These are phyloP conservation scores for Malbranchea zuffiana DNA, from an alignment of 2,329 filamentous ascomycete species.

Conservation along the genomic window DNA sequence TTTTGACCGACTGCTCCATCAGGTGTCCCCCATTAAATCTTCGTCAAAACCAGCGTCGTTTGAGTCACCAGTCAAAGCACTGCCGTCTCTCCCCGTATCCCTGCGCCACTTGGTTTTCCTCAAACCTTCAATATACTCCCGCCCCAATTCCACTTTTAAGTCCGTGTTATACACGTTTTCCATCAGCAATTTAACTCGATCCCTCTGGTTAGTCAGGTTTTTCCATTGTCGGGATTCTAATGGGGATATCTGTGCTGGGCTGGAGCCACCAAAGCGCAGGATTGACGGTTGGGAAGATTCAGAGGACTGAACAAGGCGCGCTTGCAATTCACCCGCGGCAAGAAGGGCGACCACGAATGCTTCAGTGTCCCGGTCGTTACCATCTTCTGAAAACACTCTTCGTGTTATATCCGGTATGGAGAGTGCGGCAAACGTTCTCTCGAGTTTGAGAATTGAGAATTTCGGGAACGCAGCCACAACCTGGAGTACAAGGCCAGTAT, in stretches of 20 bases:
- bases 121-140: slow-evolving; percentile 47
- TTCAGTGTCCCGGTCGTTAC: slow-evolving; percentile 22
- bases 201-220: slow-evolving; percentile 38
- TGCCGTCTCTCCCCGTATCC: slow-evolving; percentile 16
- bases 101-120: slow-evolving; percentile 37
- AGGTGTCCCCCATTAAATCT: slow-evolving; percentile 29
- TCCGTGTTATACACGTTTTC: slow-evolving; percentile 45
- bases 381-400: slow-evolving; percentile 22
- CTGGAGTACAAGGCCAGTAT: slow-evolving; percentile 57
- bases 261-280: slow-evolving; percentile 41
- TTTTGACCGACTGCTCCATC: no score
- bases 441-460: slow-evolving; percentile 63
- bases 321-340: slow-evolving; percentile 40
- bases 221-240: slow-evolving; percentile 8
- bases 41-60: slow-evolving; percentile 26
- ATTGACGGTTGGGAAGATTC: slow-evolving; percentile 34
- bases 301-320: slow-evolving; percentile 37
- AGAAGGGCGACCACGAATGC: slow-evolving; percentile 38
- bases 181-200: slow-evolving; percentile 41
- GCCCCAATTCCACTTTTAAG: slow-evolving; percentile 45
- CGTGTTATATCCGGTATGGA: slow-evolving; percentile 41
- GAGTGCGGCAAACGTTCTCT: slow-evolving; percentile 58
- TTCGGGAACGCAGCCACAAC: slow-evolving; percentile 61
- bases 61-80: slow-evolving; percentile 9
- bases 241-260: slow-evolving; percentile 12